Percentiles rank a stretch among this genome's conserved stretches.
These are phyloP conservation scores for Rauvolfia tetraphylla DNA, from an alignment of 257 asterid genomes.

Conservation along the genomic window DNA sequence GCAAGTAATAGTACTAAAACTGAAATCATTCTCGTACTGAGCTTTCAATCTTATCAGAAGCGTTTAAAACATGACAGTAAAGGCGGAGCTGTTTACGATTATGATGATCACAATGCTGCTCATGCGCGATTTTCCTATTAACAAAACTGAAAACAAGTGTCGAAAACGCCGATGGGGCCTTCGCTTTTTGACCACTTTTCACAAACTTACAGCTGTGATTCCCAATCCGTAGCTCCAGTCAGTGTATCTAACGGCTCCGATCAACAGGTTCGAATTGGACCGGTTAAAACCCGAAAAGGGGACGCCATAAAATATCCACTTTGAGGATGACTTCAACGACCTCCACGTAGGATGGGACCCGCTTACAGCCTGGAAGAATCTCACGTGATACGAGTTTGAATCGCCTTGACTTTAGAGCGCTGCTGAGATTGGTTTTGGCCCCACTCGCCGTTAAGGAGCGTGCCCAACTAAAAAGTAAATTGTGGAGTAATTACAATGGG, in stretches of 20 bases:
- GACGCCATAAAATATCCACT: slow-evolving; percentile 15
- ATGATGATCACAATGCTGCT: slow-evolving; percentile 3
- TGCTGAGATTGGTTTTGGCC: not conserved
- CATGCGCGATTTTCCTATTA: slow-evolving; percentile 12
- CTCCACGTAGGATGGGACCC: slow-evolving; percentile 45
- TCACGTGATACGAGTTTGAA: slow-evolving; percentile 51
- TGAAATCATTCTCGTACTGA: slow-evolving; percentile 3
- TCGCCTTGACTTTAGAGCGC: slow-evolving; percentile 37
- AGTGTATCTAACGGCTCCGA: slow-evolving; percentile 28
- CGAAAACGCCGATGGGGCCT: slow-evolving; percentile 10
- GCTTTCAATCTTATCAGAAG: slow-evolving; percentile 8
- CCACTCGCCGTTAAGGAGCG: slow-evolving; percentile 37
- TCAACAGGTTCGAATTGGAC: slow-evolving; percentile 2
- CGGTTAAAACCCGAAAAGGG: slow-evolving; percentile 15
- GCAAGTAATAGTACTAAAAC: not conserved
- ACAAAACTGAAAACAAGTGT: not conserved
- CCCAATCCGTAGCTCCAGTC: slow-evolving; percentile 15
- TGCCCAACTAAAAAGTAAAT: not conserved
- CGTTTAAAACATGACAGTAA: slow-evolving; percentile 36
- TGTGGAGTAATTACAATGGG: not conserved
- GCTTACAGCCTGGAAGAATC: slow-evolving; percentile 56
- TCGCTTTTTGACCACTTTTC: slow-evolving; percentile 32
- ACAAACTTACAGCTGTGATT: slow-evolving; percentile 36
- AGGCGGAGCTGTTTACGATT: slow-evolving; percentile 28
- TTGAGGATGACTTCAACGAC: slow-evolving; percentile 45